Percentiles rank a stretch among this genome's conserved stretches.
Conservation (phyloP, 257 asterid species). For the Jacaranda copaia region DNA sequence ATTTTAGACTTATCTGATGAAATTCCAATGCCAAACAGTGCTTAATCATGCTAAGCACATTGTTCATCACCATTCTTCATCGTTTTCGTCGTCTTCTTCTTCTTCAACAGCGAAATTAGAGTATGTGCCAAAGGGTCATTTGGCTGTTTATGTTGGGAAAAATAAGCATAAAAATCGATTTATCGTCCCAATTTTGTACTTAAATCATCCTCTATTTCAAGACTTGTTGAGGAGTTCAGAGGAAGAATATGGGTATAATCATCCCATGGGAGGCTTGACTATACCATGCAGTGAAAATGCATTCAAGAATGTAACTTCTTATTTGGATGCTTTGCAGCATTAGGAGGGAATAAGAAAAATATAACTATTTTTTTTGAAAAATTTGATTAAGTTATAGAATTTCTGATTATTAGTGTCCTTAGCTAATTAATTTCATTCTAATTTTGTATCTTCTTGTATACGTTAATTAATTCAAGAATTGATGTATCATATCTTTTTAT, state of each 20-base stretch:
- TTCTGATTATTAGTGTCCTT: background rate
- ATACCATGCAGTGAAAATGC: slow-evolving; percentile 59
- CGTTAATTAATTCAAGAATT: background rate
- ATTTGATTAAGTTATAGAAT: background rate
- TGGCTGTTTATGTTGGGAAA: slow-evolving; percentile 61
- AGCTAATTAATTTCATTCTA: background rate
- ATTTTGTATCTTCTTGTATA: background rate
- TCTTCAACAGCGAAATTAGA: slow-evolving; percentile 6
- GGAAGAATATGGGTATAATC: slow-evolving; percentile 60
- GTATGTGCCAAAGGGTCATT: slow-evolving; percentile 59
- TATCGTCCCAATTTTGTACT: slow-evolving; percentile 55
- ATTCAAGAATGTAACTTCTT: slow-evolving; percentile 50
- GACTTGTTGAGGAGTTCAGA: slow-evolving; percentile 53
- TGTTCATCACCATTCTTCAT: slow-evolving; percentile 30
- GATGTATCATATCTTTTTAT: background rate
- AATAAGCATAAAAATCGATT: slow-evolving; percentile 47
- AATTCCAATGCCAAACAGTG: slow-evolving; percentile 33
- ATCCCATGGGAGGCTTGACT: slow-evolving; percentile 68
- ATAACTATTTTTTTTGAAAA: background rate
- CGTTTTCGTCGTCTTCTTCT: slow-evolving; percentile 16
- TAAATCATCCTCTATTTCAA: slow-evolving; percentile 52
- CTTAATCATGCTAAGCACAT: slow-evolving; percentile 38
- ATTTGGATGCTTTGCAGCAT: slow-evolving; percentile 29
- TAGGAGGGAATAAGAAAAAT: background rate
- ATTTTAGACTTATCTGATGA: slow-evolving; percentile 27